Base-by-base conservation (phyloP, 176 grass and related monocot genomes). In the Triticum monococcum region DNA sequence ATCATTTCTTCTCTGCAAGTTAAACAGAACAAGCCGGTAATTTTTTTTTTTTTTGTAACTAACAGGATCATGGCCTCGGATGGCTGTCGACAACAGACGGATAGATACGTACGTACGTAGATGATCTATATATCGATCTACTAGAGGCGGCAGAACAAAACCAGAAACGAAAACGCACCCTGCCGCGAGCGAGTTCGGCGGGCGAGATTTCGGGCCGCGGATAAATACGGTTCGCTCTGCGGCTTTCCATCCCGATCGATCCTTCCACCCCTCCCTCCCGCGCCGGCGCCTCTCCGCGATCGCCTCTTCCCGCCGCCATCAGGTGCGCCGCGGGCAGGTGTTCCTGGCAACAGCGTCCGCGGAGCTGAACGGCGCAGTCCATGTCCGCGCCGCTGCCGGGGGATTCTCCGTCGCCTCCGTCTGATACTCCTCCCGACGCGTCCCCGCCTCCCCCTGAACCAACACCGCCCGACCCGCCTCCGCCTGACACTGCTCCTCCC, bases 351-450 rank as follows among this genome's bases (percentile, higher is more conserved):
- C 12, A 48, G 46, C 46, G 46, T 50, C 46, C 4, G 33, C 22
- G 7, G 76, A 62, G 79, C 40, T 67, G 79, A 56, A 3, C 62
- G 79, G 26, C 13, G 78, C 54, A 41, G 33, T 64, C 64, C 79
- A 81, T 81, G 79, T 81, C 64, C 64, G 26, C 64, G 4, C 41
- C 66, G 20, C 45, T 31, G 30, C 41, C 64, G 43, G 79, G 64
- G 30, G 79, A 46, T 8, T 69, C 24, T 41, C 64, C 12, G 20
- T 54, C 79, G 64, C 80, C 80, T 18, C 80, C 80, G 31, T 35
- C 46, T 31, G 30, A 25, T 24, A 9, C 26, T 9, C 64, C 79
- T 41, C 71, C 38, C 10, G 61, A 25, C 37, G 17, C 78, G 8
- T 7, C 12, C 56, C 35, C 57, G 77, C 57, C 77, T 3, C 60